Conservation (phyloP, 768 basidiomycete species). For the Epithele typhae region DNA sequence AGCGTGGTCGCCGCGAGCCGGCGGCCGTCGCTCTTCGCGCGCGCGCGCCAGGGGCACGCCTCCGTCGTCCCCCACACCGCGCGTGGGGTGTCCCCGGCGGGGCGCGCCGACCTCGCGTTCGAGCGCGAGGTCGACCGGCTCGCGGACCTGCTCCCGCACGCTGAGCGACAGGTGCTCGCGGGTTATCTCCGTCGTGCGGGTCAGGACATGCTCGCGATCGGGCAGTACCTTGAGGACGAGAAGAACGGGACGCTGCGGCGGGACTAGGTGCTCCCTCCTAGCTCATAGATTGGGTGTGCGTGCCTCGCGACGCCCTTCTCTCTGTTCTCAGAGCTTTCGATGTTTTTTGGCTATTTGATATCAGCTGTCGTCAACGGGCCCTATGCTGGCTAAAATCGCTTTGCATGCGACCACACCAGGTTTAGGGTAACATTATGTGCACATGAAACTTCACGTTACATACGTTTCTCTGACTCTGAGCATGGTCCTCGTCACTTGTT, state of each 20-base stretch:
- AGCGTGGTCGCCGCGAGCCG: constrained; percentile 5
- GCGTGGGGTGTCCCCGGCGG: not conserved
- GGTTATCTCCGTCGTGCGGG: constrained; percentile 72
- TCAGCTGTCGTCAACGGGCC: no score
- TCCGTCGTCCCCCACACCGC: not conserved
- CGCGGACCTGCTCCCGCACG: constrained; percentile 65
- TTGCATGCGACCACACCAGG: no score
- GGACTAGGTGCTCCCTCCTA: no score
- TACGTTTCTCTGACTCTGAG: no score
- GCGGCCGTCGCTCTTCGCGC: constrained; percentile 29
- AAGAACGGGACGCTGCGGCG: constrained; percentile 60
- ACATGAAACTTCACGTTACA: no score
- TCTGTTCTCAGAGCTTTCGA: no score
- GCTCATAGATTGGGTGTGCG: not conserved
- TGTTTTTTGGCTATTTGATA: no score
- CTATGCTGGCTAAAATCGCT: no score
- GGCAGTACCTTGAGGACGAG: constrained; percentile 81
- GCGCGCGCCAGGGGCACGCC: constrained; percentile 11
- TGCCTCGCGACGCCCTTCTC: not conserved
- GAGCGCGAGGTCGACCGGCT: constrained; percentile 67
- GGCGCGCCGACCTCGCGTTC: constrained; percentile 45
- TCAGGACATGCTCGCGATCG: constrained; percentile 81
- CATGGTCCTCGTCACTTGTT: no score
- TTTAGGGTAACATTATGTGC: no score
- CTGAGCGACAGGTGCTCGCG: constrained; percentile 60